A percentile compares a stretch with the other conserved stretches of the same genome.
phyloP scores from a whole-genome alignment of 352 stramenopile genomes.

The Globisporangium perplexum region DNA sequence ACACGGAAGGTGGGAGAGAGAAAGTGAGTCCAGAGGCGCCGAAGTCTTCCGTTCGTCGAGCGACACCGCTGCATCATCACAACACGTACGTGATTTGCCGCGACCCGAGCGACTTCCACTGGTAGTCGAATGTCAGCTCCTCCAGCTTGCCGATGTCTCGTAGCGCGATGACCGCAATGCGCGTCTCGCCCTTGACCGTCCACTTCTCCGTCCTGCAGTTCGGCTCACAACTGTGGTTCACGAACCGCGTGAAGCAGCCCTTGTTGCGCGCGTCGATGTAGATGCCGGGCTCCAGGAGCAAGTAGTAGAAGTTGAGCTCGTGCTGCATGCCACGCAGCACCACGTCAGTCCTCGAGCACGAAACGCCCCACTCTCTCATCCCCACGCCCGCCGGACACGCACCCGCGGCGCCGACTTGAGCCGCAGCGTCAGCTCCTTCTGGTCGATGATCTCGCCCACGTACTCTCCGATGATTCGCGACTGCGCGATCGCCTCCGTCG shows the following conservation, averaged over 20 bases:
- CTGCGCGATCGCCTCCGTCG: slow-evolving; percentile 49
- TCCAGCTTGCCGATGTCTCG: slow-evolving; percentile 83
- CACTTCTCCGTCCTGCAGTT: slow-evolving; percentile 97
- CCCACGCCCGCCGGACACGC: not conserved
- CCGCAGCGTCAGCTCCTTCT: slow-evolving; percentile 64
- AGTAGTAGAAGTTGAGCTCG: slow-evolving; percentile 87
- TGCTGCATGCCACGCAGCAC: slow-evolving; percentile 21
- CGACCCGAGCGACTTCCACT: slow-evolving; percentile 88
- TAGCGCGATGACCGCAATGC: slow-evolving; percentile 93
- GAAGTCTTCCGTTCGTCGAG: no score
- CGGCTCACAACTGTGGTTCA: slow-evolving; percentile 95
- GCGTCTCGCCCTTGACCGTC: slow-evolving; percentile 87
- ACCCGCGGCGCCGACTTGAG: slow-evolving; percentile 57
- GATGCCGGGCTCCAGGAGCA: slow-evolving; percentile 68
- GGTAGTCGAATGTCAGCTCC: slow-evolving; percentile 96
- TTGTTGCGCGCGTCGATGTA: slow-evolving; percentile 89
- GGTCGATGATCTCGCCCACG: slow-evolving; percentile 89
- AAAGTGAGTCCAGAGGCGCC: no score
- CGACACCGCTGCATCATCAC: no score
- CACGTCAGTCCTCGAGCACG: not conserved
- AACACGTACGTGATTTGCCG: slow-evolving; percentile 60
- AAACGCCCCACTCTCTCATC: not conserved
- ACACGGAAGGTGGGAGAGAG: no score
- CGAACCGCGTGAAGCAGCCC: slow-evolving; percentile 93
- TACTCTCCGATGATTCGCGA: slow-evolving; percentile 86